phyloP scores from a whole-genome alignment of 176 grass and related monocot genomes.

The Zizania latifolia region DNA sequence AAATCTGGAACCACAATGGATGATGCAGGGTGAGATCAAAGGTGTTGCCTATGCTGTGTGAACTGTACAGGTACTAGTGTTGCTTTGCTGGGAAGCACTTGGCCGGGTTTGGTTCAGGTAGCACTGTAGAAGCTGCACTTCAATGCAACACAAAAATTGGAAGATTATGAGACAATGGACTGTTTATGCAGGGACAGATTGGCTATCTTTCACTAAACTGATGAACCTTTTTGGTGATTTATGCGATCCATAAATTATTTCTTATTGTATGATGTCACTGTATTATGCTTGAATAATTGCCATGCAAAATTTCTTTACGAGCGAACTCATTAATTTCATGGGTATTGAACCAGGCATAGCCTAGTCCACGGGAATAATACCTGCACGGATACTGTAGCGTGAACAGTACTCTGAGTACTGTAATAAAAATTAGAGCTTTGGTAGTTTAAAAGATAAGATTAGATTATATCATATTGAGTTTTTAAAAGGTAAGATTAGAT shows the following conservation, averaged over 20 bases:
- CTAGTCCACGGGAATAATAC: too few relatives aligned
- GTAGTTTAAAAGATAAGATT: too few relatives aligned
- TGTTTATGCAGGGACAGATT: not conserved
- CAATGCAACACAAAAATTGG: not conserved
- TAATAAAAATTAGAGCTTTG: too few relatives aligned
- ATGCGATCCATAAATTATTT: not conserved
- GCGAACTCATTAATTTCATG: too few relatives aligned
- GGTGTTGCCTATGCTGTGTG: not conserved
- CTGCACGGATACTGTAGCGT: too few relatives aligned
- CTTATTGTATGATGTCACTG: not conserved
- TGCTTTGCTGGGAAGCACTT: slow-evolving; percentile 1
- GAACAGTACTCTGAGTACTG: too few relatives aligned
- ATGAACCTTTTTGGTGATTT: not conserved
- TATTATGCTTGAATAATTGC: too few relatives aligned
- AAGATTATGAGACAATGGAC: not conserved
- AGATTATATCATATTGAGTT: too few relatives aligned
- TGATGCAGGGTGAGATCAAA: slow-evolving; percentile 8
- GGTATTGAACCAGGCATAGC: too few relatives aligned
- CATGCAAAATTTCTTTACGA: too few relatives aligned
- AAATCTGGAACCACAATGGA: slow-evolving; percentile 8
- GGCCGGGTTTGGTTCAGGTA: not conserved
- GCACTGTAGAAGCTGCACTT: not conserved
- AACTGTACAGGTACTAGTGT: not conserved
- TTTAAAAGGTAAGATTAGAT: too few relatives aligned
- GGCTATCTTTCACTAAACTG: not conserved